Conservation (phyloP, 169 alveolate species). For the Theileria luwenshuni region DNA sequence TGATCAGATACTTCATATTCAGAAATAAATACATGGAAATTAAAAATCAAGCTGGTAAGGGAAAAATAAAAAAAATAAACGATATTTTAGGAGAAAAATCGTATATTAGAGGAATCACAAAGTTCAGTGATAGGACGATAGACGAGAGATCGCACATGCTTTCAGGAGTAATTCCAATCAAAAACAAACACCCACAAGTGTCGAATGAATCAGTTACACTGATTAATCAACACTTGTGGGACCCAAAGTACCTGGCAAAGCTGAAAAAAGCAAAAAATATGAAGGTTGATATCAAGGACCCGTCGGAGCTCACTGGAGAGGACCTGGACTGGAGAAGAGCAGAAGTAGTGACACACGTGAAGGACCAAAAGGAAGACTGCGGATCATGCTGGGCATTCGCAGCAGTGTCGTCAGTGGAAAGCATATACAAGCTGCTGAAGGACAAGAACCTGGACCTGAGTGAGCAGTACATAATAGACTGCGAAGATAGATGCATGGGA, state of each 20-base stretch:
- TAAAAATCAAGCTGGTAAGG: conserved; percentile 23
- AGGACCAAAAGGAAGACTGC: conserved; percentile 78
- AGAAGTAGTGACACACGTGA: conserved; percentile 74
- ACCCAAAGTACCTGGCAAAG: conserved; percentile 24
- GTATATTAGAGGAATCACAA: conserved; percentile 51
- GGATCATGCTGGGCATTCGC: conserved; percentile 89
- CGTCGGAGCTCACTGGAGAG: conserved; percentile 9
- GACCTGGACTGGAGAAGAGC: conserved; percentile 73
- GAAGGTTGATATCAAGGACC: conserved; percentile 3
- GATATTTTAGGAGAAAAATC: background rate
- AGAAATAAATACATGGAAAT: conserved; percentile 26
- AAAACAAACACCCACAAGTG: background rate
- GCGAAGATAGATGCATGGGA: conserved; percentile 74
- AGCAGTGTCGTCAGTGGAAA: conserved; percentile 76
- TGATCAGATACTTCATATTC: conserved; percentile 35
- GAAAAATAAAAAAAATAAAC: background rate
- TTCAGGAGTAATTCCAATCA: background rate
- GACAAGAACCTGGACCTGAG: conserved; percentile 68
- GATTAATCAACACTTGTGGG: conserved; percentile 5
- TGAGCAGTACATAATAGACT: conserved; percentile 87
- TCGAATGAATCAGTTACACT: background rate
- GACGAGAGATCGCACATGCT: conserved; percentile 23
- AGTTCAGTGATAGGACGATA: conserved; percentile 33
- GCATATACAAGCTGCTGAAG: conserved; percentile 66
- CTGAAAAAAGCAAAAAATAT: conserved; percentile 25